These are phyloP conservation scores for Neurospora hispaniola DNA, from an alignment of 495 filamentous ascomycete species.

Conservation along the genomic window DNA sequence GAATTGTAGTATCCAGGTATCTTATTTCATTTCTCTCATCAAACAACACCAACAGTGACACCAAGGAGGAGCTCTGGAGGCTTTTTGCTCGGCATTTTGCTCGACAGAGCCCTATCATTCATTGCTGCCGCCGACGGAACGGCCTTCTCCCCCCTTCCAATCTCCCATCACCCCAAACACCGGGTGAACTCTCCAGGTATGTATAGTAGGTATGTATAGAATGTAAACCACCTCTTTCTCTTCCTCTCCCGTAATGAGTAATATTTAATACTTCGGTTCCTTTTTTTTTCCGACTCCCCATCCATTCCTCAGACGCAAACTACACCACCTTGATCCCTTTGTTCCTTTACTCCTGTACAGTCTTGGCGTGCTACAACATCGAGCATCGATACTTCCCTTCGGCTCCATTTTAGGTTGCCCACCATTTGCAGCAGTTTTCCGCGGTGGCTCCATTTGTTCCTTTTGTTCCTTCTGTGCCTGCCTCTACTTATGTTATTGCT, in stretches of 20 bases:
- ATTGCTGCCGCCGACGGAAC: too few relatives aligned
- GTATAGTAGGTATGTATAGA: background rate
- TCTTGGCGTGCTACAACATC: background rate
- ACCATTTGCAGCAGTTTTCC: background rate
- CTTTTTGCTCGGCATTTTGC: background rate
- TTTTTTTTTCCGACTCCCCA: background rate
- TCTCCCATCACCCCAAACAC: background rate
- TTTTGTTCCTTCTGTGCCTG: background rate
- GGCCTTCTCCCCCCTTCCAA: background rate
- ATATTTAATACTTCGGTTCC: background rate
- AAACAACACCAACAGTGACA: background rate
- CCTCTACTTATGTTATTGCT: background rate
- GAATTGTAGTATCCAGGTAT: background rate
- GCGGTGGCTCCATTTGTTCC: too few relatives aligned
- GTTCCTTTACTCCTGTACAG: background rate
- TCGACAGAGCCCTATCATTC: background rate
- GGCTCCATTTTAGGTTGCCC: background rate
- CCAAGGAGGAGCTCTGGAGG: background rate
- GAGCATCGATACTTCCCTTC: background rate
- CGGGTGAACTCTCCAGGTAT: background rate
- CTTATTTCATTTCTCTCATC: background rate
- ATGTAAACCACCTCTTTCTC: background rate
- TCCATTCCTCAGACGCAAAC: background rate
- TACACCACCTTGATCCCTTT: background rate
- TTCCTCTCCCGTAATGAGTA: background rate